Evolutionary conservation across 129 eudicot genomes (phyloP).

Genomic region (Lactuca sativa): DNA sequence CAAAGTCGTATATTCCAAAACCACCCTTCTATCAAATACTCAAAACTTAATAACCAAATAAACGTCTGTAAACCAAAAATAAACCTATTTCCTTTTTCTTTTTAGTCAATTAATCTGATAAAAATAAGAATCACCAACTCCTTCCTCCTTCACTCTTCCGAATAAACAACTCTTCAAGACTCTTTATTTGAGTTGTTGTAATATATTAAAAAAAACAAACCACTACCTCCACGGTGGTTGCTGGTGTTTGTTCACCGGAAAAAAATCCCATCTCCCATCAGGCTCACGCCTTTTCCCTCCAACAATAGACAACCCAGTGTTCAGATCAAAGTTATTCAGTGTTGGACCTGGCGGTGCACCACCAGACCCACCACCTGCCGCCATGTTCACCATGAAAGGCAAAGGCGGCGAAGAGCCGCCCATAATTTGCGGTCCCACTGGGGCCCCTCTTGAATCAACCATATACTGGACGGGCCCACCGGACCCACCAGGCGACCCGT

Average conservation of each 20-base stretch:
- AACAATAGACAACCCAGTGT: constrained; percentile 47
- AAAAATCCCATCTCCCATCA: constrained; percentile 49
- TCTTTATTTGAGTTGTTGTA: constrained; percentile 38
- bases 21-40: constrained; percentile 21
- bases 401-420: constrained; percentile 45
- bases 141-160: constrained; percentile 2
- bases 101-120: constrained; percentile 35
- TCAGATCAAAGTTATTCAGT: constrained; percentile 48
- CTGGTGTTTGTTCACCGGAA: constrained; percentile 49
- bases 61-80: constrained; percentile 17
- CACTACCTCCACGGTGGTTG: constrained; percentile 66
- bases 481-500: background rate
- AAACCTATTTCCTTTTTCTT: constrained; percentile 28
- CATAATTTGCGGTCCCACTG: constrained; percentile 56
- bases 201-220: constrained; percentile 1
- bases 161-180: background rate
- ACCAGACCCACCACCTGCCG: constrained; percentile 31
- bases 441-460: constrained; percentile 65
- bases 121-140: constrained; percentile 16
- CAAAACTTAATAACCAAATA: constrained; percentile 15
- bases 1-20: background rate
- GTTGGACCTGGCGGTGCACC: constrained; percentile 40
- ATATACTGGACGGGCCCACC: constrained; percentile 51
- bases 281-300: constrained; percentile 71
- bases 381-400: constrained; percentile 56